Evolutionary conservation across 2,329 filamentous ascomycete species (phyloP), one percentile per base, ranked within the genome.

Genomic region (Cladosporium sp.): DNA sequence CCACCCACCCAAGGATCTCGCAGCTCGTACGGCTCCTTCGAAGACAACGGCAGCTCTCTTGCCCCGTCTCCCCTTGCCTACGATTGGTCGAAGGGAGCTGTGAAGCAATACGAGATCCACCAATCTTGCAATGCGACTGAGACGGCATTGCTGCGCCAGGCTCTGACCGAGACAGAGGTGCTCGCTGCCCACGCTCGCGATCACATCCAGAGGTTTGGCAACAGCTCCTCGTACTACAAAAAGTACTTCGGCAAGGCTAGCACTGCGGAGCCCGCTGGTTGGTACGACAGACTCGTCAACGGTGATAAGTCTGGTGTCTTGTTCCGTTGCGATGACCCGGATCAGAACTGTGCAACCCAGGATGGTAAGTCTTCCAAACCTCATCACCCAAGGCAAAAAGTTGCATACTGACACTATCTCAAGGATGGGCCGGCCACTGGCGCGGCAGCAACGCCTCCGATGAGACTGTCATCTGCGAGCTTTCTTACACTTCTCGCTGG

Each of bases 301-400:
- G 83, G 78, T 1, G 80, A 88, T 70, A 83, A 82, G 65, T 73
- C 74, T 0, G 77, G 75, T 24, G 76, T 86, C 45, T 67, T 84
- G 17, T 88, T 89, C 76, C 82, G 86, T 19, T 89, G 87, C 64
- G 87, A 90, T 60, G 83, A 89, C 62, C 79, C 83, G 0, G 87
- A 89, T 63, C 73, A 77, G 19, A 89, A 89, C 73, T 89, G 86
- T 50, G 59, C 50, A 2, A 52, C 56, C 0, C 52, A 55, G 15
- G 45, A 60, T 58, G 54, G 60, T 61, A 20, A 63, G 59, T 58
- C 12, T 10, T 32, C 28, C 9, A 32, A 10, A 42, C 50, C 2
- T 15, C 10, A 5, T n/a, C 13, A 24, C 13, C 40, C 4, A 34
- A 2, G 3, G 13, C 12, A 35, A 17, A 39, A 19, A 28, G 19